A percentile compares a stretch with the other conserved stretches of the same genome.
Evolutionary conservation across 2,329 filamentous ascomycete species (phyloP).

Genomic region (Stagonosporopsis vannaccii): DNA sequence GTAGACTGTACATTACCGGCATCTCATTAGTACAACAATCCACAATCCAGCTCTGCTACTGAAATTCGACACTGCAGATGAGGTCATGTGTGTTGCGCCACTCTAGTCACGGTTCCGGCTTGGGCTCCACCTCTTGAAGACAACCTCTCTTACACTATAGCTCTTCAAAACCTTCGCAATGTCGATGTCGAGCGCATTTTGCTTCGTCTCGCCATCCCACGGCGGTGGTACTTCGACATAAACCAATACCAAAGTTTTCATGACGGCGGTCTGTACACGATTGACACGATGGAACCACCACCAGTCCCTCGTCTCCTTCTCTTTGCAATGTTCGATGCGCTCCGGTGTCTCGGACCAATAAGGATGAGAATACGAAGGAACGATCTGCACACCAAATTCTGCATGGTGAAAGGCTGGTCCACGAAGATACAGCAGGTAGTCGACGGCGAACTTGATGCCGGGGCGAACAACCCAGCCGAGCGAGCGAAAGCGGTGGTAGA

Average conservation of each 20-base stretch:
- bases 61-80: not conserved
- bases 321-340: conserved; percentile 60
- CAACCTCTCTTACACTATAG: conserved; percentile 82
- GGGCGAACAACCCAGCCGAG: conserved; percentile 93
- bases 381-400: conserved; percentile 84
- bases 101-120: conserved; percentile 73
- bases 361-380: conserved; percentile 79
- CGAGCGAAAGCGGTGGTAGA: conserved; percentile 95
- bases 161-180: conserved; percentile 69
- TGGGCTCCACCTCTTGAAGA: conserved; percentile 82
- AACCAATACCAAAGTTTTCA: conserved; percentile 86
- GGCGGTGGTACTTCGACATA: conserved; percentile 91
- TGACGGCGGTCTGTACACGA: conserved; percentile 85
- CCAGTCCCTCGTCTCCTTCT: conserved; percentile 66
- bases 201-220: conserved; percentile 52
- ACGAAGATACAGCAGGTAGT: conserved; percentile 92
- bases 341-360: conserved; percentile 68
- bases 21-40: not conserved
- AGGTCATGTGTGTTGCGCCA: not conserved
- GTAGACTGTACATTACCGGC: not conserved
- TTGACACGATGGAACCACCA: conserved; percentile 89
- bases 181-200: conserved; percentile 55
- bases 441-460: conserved; percentile 92
- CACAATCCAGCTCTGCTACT: not conserved
- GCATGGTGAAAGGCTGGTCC: conserved; percentile 95